phyloP scores from a whole-genome alignment of 495 filamentous ascomycete genomes.

The Aspergillus olivimuriae region DNA sequence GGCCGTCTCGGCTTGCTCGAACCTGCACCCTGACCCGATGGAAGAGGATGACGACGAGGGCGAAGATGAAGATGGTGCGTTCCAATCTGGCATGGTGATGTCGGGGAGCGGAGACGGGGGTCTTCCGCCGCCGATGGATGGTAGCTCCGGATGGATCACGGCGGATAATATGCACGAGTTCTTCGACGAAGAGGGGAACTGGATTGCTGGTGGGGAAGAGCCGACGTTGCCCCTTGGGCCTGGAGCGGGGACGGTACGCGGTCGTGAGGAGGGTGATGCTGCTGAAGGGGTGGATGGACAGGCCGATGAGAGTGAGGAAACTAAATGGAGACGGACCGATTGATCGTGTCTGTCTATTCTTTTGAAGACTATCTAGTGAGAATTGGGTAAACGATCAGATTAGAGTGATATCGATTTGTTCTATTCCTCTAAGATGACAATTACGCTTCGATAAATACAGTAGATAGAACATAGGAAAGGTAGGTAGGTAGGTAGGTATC shows the following conservation, averaged over 20 bases:
- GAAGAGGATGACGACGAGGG: constrained; percentile 42
- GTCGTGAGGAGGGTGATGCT: constrained; percentile 34
- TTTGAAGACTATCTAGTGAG: too few species aligned
- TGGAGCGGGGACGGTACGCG: constrained; percentile 51
- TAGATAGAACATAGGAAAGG: too few species aligned
- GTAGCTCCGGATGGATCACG: constrained; percentile 92
- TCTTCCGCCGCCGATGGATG: constrained; percentile 70
- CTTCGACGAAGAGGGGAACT: constrained; percentile 60
- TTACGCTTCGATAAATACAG: too few species aligned
- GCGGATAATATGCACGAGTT: constrained; percentile 88
- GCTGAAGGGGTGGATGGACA: constrained; percentile 28
- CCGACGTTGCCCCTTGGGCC: constrained; percentile 41
- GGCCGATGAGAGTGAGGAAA: constrained; percentile 38
- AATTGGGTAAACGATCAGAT: too few species aligned
- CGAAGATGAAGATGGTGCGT: constrained; percentile 39
- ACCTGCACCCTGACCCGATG: constrained; percentile 81
- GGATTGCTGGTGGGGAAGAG: constrained; percentile 39
- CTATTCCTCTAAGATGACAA: too few species aligned
- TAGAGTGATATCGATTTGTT: too few species aligned
- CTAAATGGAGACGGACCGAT: constrained; percentile 57
- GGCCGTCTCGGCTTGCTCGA: constrained; percentile 78
- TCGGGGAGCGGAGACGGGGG: constrained; percentile 39
- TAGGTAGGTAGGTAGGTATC: too few species aligned
- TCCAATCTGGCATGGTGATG: constrained; percentile 23
- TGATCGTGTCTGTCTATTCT: too few species aligned